Conservation (phyloP, 345 rosid species). For the Lenwebbia sp. region DNA sequence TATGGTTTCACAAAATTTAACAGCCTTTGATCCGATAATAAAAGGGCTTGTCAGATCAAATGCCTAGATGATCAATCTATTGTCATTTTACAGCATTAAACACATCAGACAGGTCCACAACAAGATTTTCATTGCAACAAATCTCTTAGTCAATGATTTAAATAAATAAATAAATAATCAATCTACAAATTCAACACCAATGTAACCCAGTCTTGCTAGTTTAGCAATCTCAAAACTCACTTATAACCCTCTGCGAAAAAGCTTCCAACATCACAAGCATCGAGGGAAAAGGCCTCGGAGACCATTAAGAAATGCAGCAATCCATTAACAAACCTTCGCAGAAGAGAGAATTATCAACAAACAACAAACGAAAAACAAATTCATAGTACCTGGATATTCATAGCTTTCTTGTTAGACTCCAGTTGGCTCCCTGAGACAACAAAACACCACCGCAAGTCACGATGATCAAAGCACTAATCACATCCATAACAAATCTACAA, state of each 20-base stretch:
- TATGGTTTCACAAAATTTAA: background rate
- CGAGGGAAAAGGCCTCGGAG: background rate
- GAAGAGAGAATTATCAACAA: background rate
- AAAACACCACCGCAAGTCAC: background rate
- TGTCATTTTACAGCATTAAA: background rate
- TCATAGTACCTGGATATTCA: slow-evolving; percentile 40
- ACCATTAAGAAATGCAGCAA: background rate
- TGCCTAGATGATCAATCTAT: background rate
- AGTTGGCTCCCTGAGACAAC: slow-evolving; percentile 39
- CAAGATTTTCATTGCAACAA: background rate
- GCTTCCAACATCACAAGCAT: background rate
- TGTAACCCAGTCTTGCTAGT: background rate
- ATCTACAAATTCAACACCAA: background rate
- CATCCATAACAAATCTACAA: background rate
- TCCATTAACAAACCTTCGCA: background rate
- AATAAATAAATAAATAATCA: background rate
- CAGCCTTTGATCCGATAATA: background rate
- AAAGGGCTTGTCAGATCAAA: background rate
- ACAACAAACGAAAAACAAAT: background rate
- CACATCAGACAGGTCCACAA: background rate
- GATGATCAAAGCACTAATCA: background rate
- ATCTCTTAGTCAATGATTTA: background rate
- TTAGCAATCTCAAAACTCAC: background rate
- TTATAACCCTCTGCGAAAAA: background rate
- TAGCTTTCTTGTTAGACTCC: slow-evolving; percentile 51